phyloP scores from a whole-genome alignment of 345 rosid species.

The Pugionium dolabratum region DNA sequence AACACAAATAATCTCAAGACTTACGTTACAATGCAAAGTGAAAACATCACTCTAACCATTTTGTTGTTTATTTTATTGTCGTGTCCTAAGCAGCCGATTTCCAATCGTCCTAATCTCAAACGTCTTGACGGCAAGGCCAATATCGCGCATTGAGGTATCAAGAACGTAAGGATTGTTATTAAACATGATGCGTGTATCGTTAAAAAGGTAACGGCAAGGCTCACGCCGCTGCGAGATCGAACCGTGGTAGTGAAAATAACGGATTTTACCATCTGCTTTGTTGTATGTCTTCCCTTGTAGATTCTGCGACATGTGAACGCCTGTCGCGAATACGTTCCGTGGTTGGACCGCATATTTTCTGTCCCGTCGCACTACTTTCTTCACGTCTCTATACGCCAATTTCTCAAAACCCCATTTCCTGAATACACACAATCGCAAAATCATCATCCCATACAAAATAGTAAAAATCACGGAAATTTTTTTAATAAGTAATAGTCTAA shows the following conservation, averaged over 20 bases:
- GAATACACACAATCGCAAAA: constrained; percentile 14
- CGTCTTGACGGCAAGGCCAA: constrained; percentile 53
- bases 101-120: constrained; percentile 58
- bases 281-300: constrained; percentile 63
- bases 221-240: constrained; percentile 70
- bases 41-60: constrained; percentile 40
- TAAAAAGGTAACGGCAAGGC: constrained; percentile 64
- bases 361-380: constrained; percentile 71
- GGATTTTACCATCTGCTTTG: constrained; percentile 53
- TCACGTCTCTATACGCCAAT: constrained; percentile 71
- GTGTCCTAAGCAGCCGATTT: constrained; percentile 34
- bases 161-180: constrained; percentile 65
- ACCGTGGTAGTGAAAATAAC: constrained; percentile 87
- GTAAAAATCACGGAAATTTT: neutral
- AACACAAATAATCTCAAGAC: neutral
- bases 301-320: constrained; percentile 94
- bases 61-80: constrained; percentile 44
- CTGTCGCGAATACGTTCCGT: constrained; percentile 66
- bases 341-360: constrained; percentile 89
- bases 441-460: too few relatives aligned
- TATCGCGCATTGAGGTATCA: constrained; percentile 73
- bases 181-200: constrained; percentile 45
- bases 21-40: constrained; percentile 13
- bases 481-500: too few relatives aligned
- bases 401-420: constrained; percentile 99